Percentiles rank a stretch among this genome's conserved stretches.
phyloP scores from a whole-genome alignment of 768 basidiomycete species.

The Favolaschia claudopus region DNA sequence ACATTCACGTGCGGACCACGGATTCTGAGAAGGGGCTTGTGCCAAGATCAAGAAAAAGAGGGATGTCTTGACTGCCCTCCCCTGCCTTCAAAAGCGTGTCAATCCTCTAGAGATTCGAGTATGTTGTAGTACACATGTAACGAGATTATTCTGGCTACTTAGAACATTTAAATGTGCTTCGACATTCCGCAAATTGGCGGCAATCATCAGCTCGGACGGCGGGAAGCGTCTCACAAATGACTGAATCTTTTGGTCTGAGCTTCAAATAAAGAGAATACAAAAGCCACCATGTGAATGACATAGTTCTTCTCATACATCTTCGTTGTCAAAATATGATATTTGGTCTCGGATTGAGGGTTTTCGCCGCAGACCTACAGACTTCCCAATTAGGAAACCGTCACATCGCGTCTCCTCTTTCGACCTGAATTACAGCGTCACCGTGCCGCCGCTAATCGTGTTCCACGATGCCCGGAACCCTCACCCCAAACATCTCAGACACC shows the following conservation, averaged over 20 bases:
- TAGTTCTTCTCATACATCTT: no score
- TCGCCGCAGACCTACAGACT: no score
- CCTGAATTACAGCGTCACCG: neutral
- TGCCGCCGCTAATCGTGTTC: neutral
- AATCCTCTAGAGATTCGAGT: neutral
- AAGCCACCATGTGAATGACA: no score
- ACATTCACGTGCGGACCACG: neutral
- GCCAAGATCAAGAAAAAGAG: constrained; percentile 1
- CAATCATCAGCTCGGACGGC: no score
- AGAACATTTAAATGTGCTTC: constrained; percentile 38
- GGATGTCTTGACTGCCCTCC: neutral
- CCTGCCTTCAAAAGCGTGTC: neutral
- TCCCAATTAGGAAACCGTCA: no score
- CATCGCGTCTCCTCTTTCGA: neutral
- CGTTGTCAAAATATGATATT: no score
- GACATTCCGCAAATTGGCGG: no score
- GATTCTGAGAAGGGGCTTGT: constrained; percentile 5
- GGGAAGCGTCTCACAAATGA: no score
- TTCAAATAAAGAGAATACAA: no score
- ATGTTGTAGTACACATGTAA: no score
- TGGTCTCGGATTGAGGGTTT: no score
- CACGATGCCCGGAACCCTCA: neutral
- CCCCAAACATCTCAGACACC: neutral
- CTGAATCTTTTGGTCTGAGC: no score
- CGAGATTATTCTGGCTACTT: neutral